Base-by-base conservation (phyloP, 495 filamentous ascomycete species). In the Glonium stellatum region DNA sequence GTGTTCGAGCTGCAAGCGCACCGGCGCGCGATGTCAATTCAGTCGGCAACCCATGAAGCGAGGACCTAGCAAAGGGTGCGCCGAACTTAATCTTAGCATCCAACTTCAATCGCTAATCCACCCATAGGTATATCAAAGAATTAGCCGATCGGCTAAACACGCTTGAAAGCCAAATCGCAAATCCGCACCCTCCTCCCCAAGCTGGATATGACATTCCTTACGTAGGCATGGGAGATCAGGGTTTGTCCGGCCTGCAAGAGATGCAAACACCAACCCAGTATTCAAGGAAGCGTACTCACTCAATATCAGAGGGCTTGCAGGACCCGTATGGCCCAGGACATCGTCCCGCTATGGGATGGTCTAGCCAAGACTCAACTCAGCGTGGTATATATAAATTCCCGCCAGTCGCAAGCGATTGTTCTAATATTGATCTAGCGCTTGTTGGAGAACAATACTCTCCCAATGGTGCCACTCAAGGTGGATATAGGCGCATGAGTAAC, bases 41-140 rank as follows among this genome's bases (percentile, higher is more conserved):
- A 95, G 89, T 75, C 82, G 92, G 61, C 87, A 95, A 42, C 92
- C 92, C 1, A 90, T 95, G 82, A 97, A 97, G 72, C 83, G 92
- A 57, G 92, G 92, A 5, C 92, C 92, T 5, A 95, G 89, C 67
- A 97, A 97, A 83, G 92, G 92, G 84, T 90, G 80, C 63, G 80
- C 58, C 6, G 5, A 13, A 8, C 11, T 37, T 22, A 21, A 21
- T 37, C 22, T 13, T 27, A n/a, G 31, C 50, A 56, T 47, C 21
- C 54, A 46, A 11, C 8, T 5, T 37, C 1, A 10, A 22, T 27
- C 6, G 41, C n/a, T 55, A 46, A 12, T 64, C 27, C 15, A 57
- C 12, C 25, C 25, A 1, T 67, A 92, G 88, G 0, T 97, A 97
- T 67, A 97, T 97, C 70, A 97, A 97, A 70, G 92, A 97, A 69